Conservation (phyloP, 2,329 filamentous ascomycete genomes). For the Daldinia eschscholtzii region DNA sequence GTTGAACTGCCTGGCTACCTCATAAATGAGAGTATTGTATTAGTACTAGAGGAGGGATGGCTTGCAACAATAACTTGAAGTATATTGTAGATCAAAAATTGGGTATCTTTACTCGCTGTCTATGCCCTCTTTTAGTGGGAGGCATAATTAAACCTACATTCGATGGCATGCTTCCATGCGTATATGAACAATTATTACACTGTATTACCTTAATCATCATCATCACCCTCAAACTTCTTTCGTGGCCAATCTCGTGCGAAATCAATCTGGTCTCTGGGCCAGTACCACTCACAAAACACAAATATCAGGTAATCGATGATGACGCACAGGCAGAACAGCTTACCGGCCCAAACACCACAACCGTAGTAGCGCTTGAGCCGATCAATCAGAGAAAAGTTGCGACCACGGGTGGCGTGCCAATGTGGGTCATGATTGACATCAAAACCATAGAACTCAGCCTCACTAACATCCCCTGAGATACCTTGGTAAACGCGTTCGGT, state of each 20-base stretch:
- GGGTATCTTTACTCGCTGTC: conserved; percentile 5
- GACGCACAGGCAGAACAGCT: conserved; percentile 94
- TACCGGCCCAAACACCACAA: conserved; percentile 98
- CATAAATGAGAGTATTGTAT: neutral
- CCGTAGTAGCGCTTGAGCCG: conserved; percentile 96
- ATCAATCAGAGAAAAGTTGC: conserved; percentile 93
- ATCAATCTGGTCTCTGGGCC: conserved; percentile 87
- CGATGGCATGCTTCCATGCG: neutral
- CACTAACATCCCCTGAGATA: conserved; percentile 86
- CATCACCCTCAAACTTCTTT: conserved; percentile 63
- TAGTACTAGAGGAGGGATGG: no score
- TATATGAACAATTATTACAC: neutral
- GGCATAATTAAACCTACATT: neutral
- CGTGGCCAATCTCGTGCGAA: conserved; percentile 92
- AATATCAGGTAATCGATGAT: conserved; percentile 95
- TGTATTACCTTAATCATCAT: conserved; percentile 45
- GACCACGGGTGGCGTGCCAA: conserved; percentile 78
- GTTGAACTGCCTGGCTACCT: neutral
- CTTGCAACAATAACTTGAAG: neutral
- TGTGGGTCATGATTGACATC: conserved; percentile 71
- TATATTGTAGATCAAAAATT: neutral
- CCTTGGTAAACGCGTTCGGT: conserved; percentile 97
- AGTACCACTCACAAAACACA: conserved; percentile 87
- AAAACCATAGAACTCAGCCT: conserved; percentile 89
- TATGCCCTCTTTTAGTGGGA: neutral